Evolutionary conservation across 2,329 filamentous ascomycete species (phyloP).

Genomic region (Dactylellina leptospora): DNA sequence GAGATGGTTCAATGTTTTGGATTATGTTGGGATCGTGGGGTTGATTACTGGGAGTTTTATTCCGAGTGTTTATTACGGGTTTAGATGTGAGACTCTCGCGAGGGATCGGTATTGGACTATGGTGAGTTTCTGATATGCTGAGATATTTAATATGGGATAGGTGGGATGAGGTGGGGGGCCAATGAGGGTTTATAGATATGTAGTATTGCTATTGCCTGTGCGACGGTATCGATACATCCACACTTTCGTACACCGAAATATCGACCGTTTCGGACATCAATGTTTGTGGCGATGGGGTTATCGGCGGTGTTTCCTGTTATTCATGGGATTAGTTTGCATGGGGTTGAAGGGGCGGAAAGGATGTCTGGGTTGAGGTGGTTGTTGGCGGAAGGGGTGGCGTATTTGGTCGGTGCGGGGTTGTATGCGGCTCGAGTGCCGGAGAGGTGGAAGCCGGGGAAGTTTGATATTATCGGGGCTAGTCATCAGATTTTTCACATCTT

Average conservation of each 20-base stretch:
- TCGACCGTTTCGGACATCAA: conserved; percentile 82
- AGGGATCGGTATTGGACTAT: conserved; percentile 78
- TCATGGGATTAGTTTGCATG: conserved; percentile 76
- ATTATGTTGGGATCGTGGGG: conserved; percentile 92
- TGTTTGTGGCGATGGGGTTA: conserved; percentile 88
- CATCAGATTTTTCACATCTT: conserved; percentile 96
- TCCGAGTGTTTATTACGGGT: conserved; percentile 86
- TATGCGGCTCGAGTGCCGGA: conserved; percentile 92
- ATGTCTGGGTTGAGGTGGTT: conserved; percentile 85
- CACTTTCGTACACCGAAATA: conserved; percentile 83
- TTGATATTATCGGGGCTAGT: conserved; percentile 90
- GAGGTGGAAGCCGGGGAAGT: conserved; percentile 76
- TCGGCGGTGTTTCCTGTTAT: conserved; percentile 84
- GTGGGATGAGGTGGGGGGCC: neutral
- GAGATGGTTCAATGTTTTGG: conserved; percentile 87
- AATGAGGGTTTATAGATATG: conserved; percentile 70
- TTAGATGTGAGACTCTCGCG: conserved; percentile 74
- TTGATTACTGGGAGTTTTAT: conserved; percentile 92
- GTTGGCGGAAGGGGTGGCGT: conserved; percentile 79
- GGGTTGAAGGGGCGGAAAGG: conserved; percentile 71
- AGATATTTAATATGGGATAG: conserved; percentile 1
- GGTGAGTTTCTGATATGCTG: conserved; percentile 64
- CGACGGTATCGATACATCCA: conserved; percentile 79
- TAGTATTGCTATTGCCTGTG: conserved; percentile 77
- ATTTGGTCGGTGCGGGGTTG: conserved; percentile 83